Base-by-base conservation (phyloP, 768 basidiomycete genomes). In the Hebeloma cylindrosporum region DNA sequence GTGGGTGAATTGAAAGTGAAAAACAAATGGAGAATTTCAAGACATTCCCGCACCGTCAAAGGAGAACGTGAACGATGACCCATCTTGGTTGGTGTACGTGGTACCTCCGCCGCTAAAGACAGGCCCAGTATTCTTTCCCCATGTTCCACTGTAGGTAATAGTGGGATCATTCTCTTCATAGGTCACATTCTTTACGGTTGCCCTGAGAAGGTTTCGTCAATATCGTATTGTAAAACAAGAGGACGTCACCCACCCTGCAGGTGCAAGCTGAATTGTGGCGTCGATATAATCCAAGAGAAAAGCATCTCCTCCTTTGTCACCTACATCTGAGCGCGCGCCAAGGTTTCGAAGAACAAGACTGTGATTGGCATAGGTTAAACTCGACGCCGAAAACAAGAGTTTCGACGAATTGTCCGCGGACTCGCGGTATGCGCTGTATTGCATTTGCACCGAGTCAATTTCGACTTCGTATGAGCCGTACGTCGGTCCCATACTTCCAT, bases 61-160 rank as follows among this genome's bases (percentile, higher is more conserved):
- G 22, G 62, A 58, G 16, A 76, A 58, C 2, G 67, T 60, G 7
- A 72, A 67, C 8, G 66, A 59, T 1, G 71, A 73, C 3, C 60
- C 59, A 45, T 74, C 70, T 9, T 51, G 65, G 36, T 70, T 64
- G 13, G 74, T 76, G 47, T 60, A 76, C 6, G 71, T 64, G 8
- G 69, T 60, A 7, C 71, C 70, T 9, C 73, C 73, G 2, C 73
- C 73, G 45, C 70, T 71, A 51, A 76, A 76, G 29, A 62, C 64
- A 5, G 70, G 68, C 0, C 69, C 68, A 17, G 62, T 69, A 42
- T 74, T 76, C 22, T 64, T 65, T 35, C 61, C 61, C 73, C 74
- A 76, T 9, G 40, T 64, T 0, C 73, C 74, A 1, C 54, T 55
- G 48, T 69, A 76, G 7, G 30, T 70, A n/a, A 76, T 48, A 8